Percentiles rank a stretch among this genome's conserved stretches.
These are phyloP conservation scores for Bipolaris sorokiniana DNA, from an alignment of 2,329 filamentous ascomycete species.

Conservation along the genomic window DNA sequence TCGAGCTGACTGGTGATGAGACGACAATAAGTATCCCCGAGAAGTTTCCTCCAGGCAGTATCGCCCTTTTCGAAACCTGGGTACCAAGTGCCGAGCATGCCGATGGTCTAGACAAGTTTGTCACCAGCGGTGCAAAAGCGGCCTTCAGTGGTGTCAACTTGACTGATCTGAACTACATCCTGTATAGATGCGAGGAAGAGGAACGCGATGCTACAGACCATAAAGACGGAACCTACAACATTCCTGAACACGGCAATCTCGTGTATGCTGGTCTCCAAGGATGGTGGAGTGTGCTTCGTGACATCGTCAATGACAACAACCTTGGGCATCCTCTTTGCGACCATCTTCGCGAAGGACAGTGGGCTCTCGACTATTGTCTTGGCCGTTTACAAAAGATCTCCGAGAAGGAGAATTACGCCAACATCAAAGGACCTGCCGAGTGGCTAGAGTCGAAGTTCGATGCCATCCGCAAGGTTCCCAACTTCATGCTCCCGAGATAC, in stretches of 20 bases:
- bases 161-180: conserved; percentile 85
- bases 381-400: conserved; percentile 77
- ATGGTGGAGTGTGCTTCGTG: conserved; percentile 91
- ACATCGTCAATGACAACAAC: conserved; percentile 86
- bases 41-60: conserved; percentile 89
- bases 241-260: conserved; percentile 81
- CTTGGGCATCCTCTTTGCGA: conserved; percentile 92
- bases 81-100: conserved; percentile 87
- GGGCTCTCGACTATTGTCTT: conserved; percentile 88
- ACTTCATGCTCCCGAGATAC: conserved; percentile 88
- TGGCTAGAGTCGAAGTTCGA: conserved; percentile 89
- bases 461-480: conserved; percentile 82
- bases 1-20: conserved; percentile 74
- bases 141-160: conserved; percentile 79
- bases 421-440: conserved; percentile 68
- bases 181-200: conserved; percentile 92
- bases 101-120: conserved; percentile 81
- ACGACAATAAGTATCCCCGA: conserved; percentile 81
- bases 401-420: conserved; percentile 65
- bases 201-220: conserved; percentile 80
- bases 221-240: conserved; percentile 83
- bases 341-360: conserved; percentile 87
- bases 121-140: conserved; percentile 78
- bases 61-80: conserved; percentile 95
- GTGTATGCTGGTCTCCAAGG: conserved; percentile 98